Percentiles rank a stretch among this genome's conserved stretches.
Evolutionary conservation across 495 filamentous ascomycete species (phyloP).

Genomic region (Lepidopterella palustris): DNA sequence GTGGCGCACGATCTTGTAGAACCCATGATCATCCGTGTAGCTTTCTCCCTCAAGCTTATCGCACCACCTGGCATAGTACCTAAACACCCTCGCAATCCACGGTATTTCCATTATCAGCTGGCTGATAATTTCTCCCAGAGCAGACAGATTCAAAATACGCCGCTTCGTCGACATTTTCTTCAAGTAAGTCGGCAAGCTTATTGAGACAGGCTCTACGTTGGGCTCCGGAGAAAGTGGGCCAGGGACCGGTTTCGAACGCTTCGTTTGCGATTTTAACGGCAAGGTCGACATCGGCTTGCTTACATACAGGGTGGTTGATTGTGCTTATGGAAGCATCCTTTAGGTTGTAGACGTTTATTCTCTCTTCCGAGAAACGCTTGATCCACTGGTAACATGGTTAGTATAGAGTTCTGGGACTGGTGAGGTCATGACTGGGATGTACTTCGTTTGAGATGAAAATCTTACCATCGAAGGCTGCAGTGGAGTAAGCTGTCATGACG

Average conservation of each 20-base stretch:
- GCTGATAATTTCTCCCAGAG: slow-evolving; percentile 10
- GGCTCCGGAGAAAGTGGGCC: slow-evolving; percentile 10
- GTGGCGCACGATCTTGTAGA: slow-evolving; percentile 34
- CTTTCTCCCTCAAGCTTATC: slow-evolving; percentile 21
- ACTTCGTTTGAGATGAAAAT: neutral
- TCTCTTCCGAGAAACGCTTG: neutral
- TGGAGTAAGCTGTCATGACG: neutral
- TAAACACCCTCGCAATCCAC: slow-evolving; percentile 4
- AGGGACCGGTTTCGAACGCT: slow-evolving; percentile 15
- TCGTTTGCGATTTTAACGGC: slow-evolving; percentile 14
- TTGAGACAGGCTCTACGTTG: slow-evolving; percentile 12
- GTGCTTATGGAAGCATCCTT: slow-evolving; percentile 4
- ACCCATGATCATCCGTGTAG: slow-evolving; percentile 26
- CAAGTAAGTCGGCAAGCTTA: slow-evolving; percentile 18
- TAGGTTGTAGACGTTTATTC: slow-evolving; percentile 11
- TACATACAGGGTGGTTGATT: slow-evolving; percentile 11
- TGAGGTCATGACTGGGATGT: neutral
- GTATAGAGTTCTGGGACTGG: neutral
- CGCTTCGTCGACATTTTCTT: slow-evolving; percentile 12
- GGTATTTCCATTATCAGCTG: slow-evolving; percentile 3
- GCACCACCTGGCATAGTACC: slow-evolving; percentile 24
- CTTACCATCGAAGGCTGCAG: neutral
- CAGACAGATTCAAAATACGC: slow-evolving; percentile 4
- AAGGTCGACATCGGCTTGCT: slow-evolving; percentile 13
- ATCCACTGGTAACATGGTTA: neutral